phyloP scores from a whole-genome alignment of 306 rosid genomes.

The Dalbergia cochinchinensis region DNA sequence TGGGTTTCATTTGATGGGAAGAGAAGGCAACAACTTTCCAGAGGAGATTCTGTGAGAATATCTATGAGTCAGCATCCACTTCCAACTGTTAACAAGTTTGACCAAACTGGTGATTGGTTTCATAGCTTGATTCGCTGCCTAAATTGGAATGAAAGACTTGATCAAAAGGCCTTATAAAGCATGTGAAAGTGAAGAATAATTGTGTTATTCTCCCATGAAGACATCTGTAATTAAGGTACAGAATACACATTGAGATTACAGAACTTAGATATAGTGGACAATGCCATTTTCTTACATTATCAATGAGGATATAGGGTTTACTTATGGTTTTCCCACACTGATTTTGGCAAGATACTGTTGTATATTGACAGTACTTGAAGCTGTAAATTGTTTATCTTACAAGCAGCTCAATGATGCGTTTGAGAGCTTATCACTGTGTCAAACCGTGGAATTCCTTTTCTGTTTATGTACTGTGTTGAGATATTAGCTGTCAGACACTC shows the following conservation, averaged over 20 bases:
- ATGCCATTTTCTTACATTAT: constrained; percentile 41
- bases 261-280: constrained; percentile 42
- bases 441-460: background rate
- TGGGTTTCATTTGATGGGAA: constrained; percentile 99
- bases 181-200: constrained; percentile 31
- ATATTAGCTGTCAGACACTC: background rate
- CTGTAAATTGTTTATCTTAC: constrained; percentile 38
- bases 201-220: constrained; percentile 37
- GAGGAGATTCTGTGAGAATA: constrained; percentile 91
- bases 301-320: constrained; percentile 40
- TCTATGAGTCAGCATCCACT: constrained; percentile 95
- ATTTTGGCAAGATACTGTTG: constrained; percentile 38
- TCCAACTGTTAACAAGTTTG: constrained; percentile 96
- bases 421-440: constrained; percentile 31
- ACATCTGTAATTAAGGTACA: constrained; percentile 59
- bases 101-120: constrained; percentile 99
- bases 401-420: constrained; percentile 34
- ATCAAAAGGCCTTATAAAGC: constrained; percentile 89
- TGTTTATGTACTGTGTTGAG: constrained; percentile 20
- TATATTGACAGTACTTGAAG: constrained; percentile 42
- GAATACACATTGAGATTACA: constrained; percentile 43
- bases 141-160: constrained; percentile 98
- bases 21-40: constrained; percentile 97
- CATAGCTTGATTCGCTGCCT: constrained; percentile 97
- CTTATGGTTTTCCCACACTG: constrained; percentile 6